A percentile compares a stretch with the other conserved stretches of the same genome.
phyloP scores from a whole-genome alignment of 257 asterid genomes.

The Jacaranda mimosifolia region DNA sequence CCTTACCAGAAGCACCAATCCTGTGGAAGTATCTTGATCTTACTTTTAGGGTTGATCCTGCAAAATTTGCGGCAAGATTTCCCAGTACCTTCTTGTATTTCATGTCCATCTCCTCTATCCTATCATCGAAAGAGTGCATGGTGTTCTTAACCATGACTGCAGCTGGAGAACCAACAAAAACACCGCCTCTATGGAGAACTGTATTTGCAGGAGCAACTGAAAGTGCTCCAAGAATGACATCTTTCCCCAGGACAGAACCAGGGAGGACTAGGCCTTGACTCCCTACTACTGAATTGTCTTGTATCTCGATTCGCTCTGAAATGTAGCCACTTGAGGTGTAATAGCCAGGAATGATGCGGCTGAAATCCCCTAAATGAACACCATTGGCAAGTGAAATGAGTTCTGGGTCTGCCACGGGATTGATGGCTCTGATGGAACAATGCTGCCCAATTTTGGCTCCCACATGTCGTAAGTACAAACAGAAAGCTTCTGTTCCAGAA shows the following conservation, averaged over 20 bases:
- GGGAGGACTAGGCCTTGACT: conserved; percentile 70
- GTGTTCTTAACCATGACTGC: conserved; percentile 70
- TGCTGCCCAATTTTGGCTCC: conserved; percentile 74
- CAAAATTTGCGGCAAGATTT: conserved; percentile 69
- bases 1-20: conserved; percentile 65
- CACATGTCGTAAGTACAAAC: conserved; percentile 50
- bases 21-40: conserved; percentile 65
- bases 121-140: conserved; percentile 51
- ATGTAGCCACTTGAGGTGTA: conserved; percentile 51
- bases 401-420: conserved; percentile 59
- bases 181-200: conserved; percentile 58
- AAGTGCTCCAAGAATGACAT: conserved; percentile 80
- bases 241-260: conserved; percentile 62
- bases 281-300: conserved; percentile 65
- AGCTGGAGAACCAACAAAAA: conserved; percentile 63
- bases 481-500: conserved; percentile 74
- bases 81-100: conserved; percentile 64
- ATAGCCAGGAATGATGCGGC: conserved; percentile 56
- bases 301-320: conserved; percentile 46
- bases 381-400: conserved; percentile 62
- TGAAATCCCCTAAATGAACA: conserved; percentile 74
- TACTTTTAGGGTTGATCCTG: conserved; percentile 65
- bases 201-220: conserved; percentile 59
- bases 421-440: conserved; percentile 74
- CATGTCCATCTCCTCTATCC: conserved; percentile 73